Evolutionary conservation across 352 stramenopile genomes (phyloP).

Genomic region (Phytophthora citricola): DNA sequence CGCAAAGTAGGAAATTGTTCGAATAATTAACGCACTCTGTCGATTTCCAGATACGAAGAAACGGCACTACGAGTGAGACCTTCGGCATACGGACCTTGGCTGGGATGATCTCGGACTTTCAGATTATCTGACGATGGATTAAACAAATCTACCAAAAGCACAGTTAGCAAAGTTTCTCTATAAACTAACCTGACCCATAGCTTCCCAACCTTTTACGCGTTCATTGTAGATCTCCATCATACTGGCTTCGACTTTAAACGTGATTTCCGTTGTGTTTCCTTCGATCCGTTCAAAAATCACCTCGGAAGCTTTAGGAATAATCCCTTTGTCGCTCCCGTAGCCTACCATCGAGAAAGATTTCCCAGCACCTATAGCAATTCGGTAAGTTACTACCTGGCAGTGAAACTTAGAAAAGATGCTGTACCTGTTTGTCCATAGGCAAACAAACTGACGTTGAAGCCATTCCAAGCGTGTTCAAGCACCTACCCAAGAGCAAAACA

Average conservation of each 20-base stretch:
- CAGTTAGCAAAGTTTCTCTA: not conserved
- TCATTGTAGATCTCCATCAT: conserved; percentile 94
- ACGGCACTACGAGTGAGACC: conserved; percentile 82
- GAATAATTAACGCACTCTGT: conserved; percentile 39
- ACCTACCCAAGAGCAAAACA: conserved; percentile 38
- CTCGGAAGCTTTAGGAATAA: conserved; percentile 82
- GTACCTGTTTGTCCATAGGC: conserved; percentile 87
- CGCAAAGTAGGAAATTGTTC: not conserved
- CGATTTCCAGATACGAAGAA: conserved; percentile 85
- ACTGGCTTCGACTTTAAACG: conserved; percentile 87
- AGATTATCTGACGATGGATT: conserved; percentile 85
- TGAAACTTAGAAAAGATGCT: not conserved
- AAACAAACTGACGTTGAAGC: conserved; percentile 91
- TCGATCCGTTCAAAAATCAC: conserved; percentile 88
- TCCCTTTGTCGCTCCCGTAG: conserved; percentile 82
- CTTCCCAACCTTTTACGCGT: conserved; percentile 71
- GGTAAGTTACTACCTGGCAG: not conserved
- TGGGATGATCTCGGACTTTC: conserved; percentile 89
- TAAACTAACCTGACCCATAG: too few relatives aligned
- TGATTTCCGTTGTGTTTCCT: conserved; percentile 48
- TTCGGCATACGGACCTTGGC: conserved; percentile 85
- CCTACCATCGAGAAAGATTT: conserved; percentile 92
- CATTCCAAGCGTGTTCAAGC: conserved; percentile 90
- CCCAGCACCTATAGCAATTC: conserved; percentile 49
- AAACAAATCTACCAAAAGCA: conserved; percentile 67